Conservation (phyloP, 805 yeast species). For the Kazachstania kunashirensis region DNA sequence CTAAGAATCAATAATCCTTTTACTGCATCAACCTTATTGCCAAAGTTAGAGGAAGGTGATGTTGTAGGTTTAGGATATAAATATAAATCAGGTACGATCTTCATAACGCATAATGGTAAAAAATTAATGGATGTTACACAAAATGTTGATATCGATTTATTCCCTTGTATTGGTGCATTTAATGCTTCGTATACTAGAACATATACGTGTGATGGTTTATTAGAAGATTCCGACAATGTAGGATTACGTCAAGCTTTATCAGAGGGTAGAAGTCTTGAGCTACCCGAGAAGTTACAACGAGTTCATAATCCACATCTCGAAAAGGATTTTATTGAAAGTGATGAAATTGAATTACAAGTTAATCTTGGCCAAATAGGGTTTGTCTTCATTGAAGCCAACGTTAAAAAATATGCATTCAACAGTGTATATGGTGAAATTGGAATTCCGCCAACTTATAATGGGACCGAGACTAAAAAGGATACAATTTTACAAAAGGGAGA, state of each 20-base stretch:
- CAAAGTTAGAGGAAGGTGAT: constrained; percentile 64
- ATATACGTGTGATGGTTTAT: constrained; percentile 27
- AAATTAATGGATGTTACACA: constrained; percentile 75
- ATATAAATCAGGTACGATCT: constrained; percentile 70
- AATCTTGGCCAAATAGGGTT: constrained; percentile 71
- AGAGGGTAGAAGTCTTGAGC: constrained; percentile 15
- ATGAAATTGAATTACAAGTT: constrained; percentile 40
- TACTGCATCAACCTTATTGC: constrained; percentile 32
- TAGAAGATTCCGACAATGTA: constrained; percentile 30
- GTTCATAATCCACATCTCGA: constrained; percentile 16
- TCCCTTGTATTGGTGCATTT: constrained; percentile 33
- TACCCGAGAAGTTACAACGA: constrained; percentile 17
- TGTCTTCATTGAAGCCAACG: constrained; percentile 76
- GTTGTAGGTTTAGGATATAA: constrained; percentile 88
- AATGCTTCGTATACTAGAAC: constrained; percentile 32
- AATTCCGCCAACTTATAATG: constrained; percentile 37
- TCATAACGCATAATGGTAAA: constrained; percentile 91
- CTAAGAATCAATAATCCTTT: constrained; percentile 59
- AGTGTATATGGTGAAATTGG: constrained; percentile 35
- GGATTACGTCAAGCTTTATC: constrained; percentile 20
- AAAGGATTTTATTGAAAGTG: constrained; percentile 18
- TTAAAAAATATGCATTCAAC: constrained; percentile 75
- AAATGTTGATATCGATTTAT: constrained; percentile 41
- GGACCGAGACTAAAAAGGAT: constrained; percentile 36
- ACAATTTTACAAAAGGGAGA: constrained; percentile 61